A percentile compares a stretch with the other conserved stretches of the same genome.
These are phyloP conservation scores for Micromonas pusilla DNA, from an alignment of 139 green algal genomes.

Conservation along the genomic window DNA sequence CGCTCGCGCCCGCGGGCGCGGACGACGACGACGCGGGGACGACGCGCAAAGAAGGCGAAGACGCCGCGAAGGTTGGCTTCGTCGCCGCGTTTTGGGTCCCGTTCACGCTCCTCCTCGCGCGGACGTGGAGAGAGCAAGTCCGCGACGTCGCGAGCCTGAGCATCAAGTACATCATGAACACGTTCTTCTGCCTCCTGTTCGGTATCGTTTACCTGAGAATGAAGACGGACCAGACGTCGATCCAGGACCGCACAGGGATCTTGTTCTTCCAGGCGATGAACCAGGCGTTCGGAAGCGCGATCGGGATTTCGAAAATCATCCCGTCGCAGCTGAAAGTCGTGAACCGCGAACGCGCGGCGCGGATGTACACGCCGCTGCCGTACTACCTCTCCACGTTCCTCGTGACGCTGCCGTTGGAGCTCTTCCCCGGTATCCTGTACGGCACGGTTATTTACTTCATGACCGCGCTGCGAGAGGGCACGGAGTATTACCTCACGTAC, in stretches of 20 bases:
- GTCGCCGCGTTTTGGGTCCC: conserved; percentile 2
- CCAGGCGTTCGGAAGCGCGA: conserved; percentile 20
- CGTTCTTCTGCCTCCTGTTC: conserved; percentile 41
- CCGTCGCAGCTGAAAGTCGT: conserved; percentile 27
- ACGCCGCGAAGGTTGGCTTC: neutral
- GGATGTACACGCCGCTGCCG: conserved; percentile 25
- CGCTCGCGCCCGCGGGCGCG: neutral
- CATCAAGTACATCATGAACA: conserved; percentile 29
- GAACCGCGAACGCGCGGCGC: conserved; percentile 24
- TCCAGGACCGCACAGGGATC: conserved; percentile 60
- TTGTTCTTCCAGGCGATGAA: conserved; percentile 47
- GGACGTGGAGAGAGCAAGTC: conserved; percentile 28
- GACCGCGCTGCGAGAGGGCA: conserved; percentile 16
- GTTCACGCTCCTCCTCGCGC: conserved; percentile 31
- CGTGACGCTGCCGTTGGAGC: conserved; percentile 20
- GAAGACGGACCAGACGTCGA: conserved; percentile 38
- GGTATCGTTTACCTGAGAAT: conserved; percentile 43
- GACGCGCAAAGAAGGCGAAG: conserved; percentile 6
- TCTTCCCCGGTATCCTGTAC: conserved; percentile 20
- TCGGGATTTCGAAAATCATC: conserved; percentile 27
- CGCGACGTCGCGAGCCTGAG: conserved; percentile 30
- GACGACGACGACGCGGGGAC: neutral
- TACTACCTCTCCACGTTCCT: conserved; percentile 30
- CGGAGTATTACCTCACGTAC: conserved; percentile 13
- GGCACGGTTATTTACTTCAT: conserved; percentile 29